phyloP scores from a whole-genome alignment of 2,329 filamentous ascomycete genomes.

The Ophiocordyceps robertsii region DNA sequence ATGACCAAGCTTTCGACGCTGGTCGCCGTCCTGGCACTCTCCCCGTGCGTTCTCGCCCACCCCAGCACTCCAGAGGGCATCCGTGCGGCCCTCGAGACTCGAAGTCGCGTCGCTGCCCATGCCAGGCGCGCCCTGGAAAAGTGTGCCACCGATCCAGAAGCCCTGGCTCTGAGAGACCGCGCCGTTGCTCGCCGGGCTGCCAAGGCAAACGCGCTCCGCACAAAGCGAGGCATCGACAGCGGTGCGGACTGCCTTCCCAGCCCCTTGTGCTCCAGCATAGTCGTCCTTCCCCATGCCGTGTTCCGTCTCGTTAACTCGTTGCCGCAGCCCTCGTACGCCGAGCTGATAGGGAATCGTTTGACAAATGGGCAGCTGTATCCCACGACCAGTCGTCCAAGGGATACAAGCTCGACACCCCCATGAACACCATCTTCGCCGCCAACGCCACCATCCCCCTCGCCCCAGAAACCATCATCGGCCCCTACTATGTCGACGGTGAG shows the following conservation, averaged over 20 bases:
- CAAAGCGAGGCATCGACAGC: slow-evolving; percentile 2
- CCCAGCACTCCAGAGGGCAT: slow-evolving; percentile 5
- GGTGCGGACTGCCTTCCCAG: slow-evolving; percentile 1
- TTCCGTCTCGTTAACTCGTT: neutral
- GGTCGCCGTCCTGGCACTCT: slow-evolving; percentile 13
- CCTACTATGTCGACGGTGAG: slow-evolving; percentile 19
- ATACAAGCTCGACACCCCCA: slow-evolving; percentile 3
- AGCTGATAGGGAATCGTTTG: slow-evolving; percentile 1
- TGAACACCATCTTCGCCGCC: slow-evolving; percentile 3
- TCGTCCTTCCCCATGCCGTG: neutral
- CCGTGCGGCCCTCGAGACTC: neutral
- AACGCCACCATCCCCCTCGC: slow-evolving; percentile 5
- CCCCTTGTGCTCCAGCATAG: neutral
- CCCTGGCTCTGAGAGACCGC: slow-evolving; percentile 2
- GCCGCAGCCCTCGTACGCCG: neutral
- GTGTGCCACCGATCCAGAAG: slow-evolving; percentile 2
- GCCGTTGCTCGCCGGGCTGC: slow-evolving; percentile 5
- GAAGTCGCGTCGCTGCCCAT: slow-evolving; percentile 2
- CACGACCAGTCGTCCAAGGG: slow-evolving; percentile 2
- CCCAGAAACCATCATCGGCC: slow-evolving; percentile 6
- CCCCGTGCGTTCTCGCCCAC: slow-evolving; percentile 8
- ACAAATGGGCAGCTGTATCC: slow-evolving; percentile 1
- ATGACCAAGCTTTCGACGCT: slow-evolving; percentile 9
- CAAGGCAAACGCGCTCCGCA: slow-evolving; percentile 4
- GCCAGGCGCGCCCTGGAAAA: slow-evolving; percentile 2